A percentile compares a stretch with the other conserved stretches of the same genome.
Evolutionary conservation across 2,329 filamentous ascomycete genomes (phyloP).

Genomic region (Pseudogymnoascus sp.): DNA sequence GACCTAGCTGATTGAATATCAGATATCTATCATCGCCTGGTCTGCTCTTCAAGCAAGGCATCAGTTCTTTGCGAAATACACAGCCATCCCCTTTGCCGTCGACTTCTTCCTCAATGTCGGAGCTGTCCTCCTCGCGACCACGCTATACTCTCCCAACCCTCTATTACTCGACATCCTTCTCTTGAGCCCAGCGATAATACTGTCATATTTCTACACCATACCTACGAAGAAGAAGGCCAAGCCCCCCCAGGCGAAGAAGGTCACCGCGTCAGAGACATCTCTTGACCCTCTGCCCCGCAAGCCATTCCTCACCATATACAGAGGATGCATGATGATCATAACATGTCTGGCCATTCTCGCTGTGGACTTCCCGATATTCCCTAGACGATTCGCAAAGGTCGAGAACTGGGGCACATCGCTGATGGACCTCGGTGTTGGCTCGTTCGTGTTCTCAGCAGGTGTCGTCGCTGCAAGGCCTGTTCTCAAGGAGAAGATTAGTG

Average conservation of each 20-base stretch:
- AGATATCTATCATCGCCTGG: conserved; percentile 83
- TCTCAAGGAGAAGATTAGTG: conserved; percentile 60
- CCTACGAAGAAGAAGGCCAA: conserved; percentile 46
- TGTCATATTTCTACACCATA: conserved; percentile 48
- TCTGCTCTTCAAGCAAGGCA: conserved; percentile 79
- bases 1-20: conserved; percentile 25
- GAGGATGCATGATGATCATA: conserved; percentile 82
- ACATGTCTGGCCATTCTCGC: conserved; percentile 92
- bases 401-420: conserved; percentile 99
- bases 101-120: conserved; percentile 87
- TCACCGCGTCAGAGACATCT: conserved; percentile 29
- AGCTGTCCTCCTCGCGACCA: conserved; percentile 76
- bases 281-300: conserved; percentile 65
- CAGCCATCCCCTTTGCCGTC: conserved; percentile 58
- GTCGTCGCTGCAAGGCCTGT: conserved; percentile 81
- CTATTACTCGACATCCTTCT: conserved; percentile 70
- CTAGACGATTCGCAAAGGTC: conserved; percentile 90
- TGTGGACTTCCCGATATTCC: conserved; percentile 90
- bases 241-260: conserved; percentile 40
- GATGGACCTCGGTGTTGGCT: conserved; percentile 96
- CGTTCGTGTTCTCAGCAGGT: conserved; percentile 92
- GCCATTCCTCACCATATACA: conserved; percentile 87
- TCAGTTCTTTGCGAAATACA: conserved; percentile 75
- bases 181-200: conserved; percentile 56
- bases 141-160: conserved; percentile 72